A percentile compares a stretch with the other conserved stretches of the same genome.
phyloP scores from a whole-genome alignment of 2,329 filamentous ascomycete species.

The Colletotrichum sp. region DNA sequence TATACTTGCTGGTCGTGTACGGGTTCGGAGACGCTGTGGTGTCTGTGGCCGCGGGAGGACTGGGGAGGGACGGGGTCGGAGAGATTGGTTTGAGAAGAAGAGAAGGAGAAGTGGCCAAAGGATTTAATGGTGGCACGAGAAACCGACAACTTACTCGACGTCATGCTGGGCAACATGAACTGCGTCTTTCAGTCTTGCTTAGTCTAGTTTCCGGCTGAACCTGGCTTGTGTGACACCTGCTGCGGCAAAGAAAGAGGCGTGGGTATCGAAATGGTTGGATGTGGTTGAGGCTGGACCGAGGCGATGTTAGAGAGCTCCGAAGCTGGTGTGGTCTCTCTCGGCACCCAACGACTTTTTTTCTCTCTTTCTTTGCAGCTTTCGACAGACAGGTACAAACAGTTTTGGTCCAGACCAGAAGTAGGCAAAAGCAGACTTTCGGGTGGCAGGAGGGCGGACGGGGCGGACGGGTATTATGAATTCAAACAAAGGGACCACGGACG shows the following conservation, averaged over 20 bases:
- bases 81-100: slow-evolving; percentile 25
- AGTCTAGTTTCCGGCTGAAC: slow-evolving; percentile 10
- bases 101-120: slow-evolving; percentile 39
- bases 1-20: neutral
- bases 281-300: neutral
- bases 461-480: slow-evolving; percentile 16
- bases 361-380: neutral
- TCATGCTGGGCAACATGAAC: slow-evolving; percentile 42
- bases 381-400: slow-evolving; percentile 2
- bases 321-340: neutral
- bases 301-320: neutral
- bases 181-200: slow-evolving; percentile 16
- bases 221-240: slow-evolving; percentile 7
- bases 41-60: slow-evolving; percentile 15
- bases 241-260: neutral
- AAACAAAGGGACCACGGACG: slow-evolving; percentile 6
- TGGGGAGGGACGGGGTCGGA: neutral
- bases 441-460: slow-evolving; percentile 5
- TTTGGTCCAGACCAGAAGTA: slow-evolving; percentile 8
- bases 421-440: slow-evolving; percentile 11
- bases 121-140: slow-evolving; percentile 38
- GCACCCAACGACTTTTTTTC: neutral
- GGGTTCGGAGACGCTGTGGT: slow-evolving; percentile 21
- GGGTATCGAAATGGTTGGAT: neutral
- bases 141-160: slow-evolving; percentile 47